A percentile compares a stretch with the other conserved stretches of the same genome.
Evolutionary conservation across 306 rosid genomes (phyloP).

Genomic region (Trifolium pratense): DNA sequence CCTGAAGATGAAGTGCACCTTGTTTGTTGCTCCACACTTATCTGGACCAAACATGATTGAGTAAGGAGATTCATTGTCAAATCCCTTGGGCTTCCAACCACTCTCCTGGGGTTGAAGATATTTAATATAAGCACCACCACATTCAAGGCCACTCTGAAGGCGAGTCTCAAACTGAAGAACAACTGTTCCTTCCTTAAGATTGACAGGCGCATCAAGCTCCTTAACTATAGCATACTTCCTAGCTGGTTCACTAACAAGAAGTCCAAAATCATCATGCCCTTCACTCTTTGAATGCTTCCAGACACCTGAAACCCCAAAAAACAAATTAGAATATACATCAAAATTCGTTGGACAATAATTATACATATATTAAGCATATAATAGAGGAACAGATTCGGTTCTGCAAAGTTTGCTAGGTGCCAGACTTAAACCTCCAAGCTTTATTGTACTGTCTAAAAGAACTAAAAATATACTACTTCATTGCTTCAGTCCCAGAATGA

Average conservation of each 20-base stretch:
- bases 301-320: slow-evolving; percentile 63
- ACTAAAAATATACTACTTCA: background rate
- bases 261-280: slow-evolving; percentile 92
- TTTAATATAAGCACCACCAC: slow-evolving; percentile 98
- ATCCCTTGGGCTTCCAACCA: slow-evolving; percentile 85
- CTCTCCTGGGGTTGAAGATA: slow-evolving; percentile 87
- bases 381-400: background rate
- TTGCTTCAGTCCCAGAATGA: background rate
- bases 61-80: slow-evolving; percentile 82
- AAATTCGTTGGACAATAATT: background rate
- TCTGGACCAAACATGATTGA: slow-evolving; percentile 98
- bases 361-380: background rate
- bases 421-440: background rate
- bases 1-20: slow-evolving; percentile 94
- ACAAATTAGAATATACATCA: slow-evolving; percentile 7
- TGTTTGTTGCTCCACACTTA: slow-evolving; percentile 93
- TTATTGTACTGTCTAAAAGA: background rate
- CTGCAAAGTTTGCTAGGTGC: background rate
- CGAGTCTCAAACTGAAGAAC: slow-evolving; percentile 93
- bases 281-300: slow-evolving; percentile 95
- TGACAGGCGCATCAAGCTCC: slow-evolving; percentile 66
- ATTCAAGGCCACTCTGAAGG: slow-evolving; percentile 92
- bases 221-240: slow-evolving; percentile 89
- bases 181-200: slow-evolving; percentile 71
- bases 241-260: slow-evolving; percentile 87